A percentile compares a stretch with the other conserved stretches of the same genome.
phyloP scores from a whole-genome alignment of 495 filamentous ascomycete species.

The Annulohypoxylon maeteangense region DNA sequence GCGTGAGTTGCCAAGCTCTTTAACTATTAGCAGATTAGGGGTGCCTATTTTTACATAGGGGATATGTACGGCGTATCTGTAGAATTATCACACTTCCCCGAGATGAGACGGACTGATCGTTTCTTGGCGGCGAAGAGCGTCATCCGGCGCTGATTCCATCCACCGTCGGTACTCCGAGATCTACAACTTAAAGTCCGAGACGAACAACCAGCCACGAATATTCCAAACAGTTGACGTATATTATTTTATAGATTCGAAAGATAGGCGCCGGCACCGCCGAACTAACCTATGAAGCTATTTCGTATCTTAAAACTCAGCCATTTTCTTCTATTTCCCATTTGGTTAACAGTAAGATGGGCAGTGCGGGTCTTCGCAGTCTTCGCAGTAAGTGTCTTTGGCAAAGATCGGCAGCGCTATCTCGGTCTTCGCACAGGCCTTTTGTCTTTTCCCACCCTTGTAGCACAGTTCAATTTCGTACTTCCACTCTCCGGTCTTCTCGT shows the following conservation, averaged over 20 bases:
- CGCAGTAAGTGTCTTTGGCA: constrained; percentile 35
- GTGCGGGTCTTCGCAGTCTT: constrained; percentile 39
- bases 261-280: constrained; percentile 18
- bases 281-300: not conserved
- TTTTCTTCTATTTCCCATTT: not conserved
- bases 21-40: too few relatives aligned
- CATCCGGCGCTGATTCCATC: constrained; percentile 1
- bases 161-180: not conserved
- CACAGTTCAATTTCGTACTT: constrained; percentile 36
- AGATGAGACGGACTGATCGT: not conserved
- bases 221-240: not conserved
- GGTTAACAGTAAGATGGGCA: constrained; percentile 37
- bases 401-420: constrained; percentile 42
- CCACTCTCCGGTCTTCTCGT: constrained; percentile 31
- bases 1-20: too few relatives aligned
- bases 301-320: not conserved
- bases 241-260: not conserved
- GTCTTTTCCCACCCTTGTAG: constrained; percentile 22
- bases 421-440: constrained; percentile 23
- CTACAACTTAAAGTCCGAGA: not conserved
- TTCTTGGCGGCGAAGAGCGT: not conserved
- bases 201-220: constrained; percentile 8
- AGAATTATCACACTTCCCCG: not conserved
- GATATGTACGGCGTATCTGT: too few relatives aligned
- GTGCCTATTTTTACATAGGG: not conserved